Conservation (phyloP, 352 stramenopile species). For the Pythium insidiosum region DNA sequence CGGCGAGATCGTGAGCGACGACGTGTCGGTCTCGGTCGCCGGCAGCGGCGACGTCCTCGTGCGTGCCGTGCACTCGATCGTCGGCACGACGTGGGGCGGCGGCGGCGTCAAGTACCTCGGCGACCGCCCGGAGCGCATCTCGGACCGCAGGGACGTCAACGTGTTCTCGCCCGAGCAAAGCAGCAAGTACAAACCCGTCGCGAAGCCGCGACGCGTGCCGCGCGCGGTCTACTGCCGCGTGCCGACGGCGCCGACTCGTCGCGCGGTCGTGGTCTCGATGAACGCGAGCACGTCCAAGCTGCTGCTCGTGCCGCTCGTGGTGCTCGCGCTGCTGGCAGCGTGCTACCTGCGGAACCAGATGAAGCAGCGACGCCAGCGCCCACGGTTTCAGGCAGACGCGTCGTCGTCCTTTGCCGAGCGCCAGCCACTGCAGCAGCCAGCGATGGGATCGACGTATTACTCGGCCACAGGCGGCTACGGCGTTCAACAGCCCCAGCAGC, state of each 20-base stretch:
- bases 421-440: conserved; percentile 2
- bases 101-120: conserved; percentile 20
- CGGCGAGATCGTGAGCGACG: conserved; percentile 5
- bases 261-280: conserved; percentile 4
- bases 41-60: conserved; percentile 8
- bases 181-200: conserved; percentile 16
- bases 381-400: background rate
- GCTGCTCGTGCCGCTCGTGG: conserved; percentile 4
- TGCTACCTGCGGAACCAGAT: conserved; percentile 14
- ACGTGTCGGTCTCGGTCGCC: conserved; percentile 10
- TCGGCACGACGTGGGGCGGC: conserved; percentile 5
- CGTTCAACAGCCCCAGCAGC: background rate
- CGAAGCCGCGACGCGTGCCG: conserved; percentile 7
- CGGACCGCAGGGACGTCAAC: conserved; percentile 11
- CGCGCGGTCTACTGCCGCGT: conserved; percentile 1
- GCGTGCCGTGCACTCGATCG: conserved; percentile 7
- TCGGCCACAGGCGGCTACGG: too few relatives aligned
- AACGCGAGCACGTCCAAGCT: background rate
- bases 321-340: conserved; percentile 12
- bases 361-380: conserved; percentile 6
- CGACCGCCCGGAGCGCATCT: conserved; percentile 9
- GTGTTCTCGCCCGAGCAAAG: conserved; percentile 9
- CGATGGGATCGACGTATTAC: background rate
- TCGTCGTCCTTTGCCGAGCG: background rate
- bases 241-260: background rate